These are phyloP conservation scores for Vigna reflexopilosa DNA, from an alignment of 306 rosid genomes.

Conservation along the genomic window DNA sequence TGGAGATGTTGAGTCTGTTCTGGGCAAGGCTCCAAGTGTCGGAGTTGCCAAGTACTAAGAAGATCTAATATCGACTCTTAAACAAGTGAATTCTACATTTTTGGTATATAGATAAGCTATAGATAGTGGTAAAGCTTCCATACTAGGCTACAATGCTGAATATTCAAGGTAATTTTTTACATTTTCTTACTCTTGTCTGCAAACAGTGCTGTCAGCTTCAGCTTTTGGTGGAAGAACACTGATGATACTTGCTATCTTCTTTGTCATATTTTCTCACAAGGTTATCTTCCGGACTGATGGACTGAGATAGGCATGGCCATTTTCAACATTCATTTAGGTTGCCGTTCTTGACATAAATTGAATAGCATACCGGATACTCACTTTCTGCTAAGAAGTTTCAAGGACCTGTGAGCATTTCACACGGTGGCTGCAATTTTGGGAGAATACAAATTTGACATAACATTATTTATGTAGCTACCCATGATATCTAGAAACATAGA, in stretches of 20 bases:
- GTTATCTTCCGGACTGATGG: constrained; percentile 12
- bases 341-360: constrained; percentile 9
- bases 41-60: constrained; percentile 76
- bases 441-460: constrained; percentile 16
- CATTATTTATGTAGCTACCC: constrained; percentile 16
- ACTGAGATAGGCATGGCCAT: constrained; percentile 20
- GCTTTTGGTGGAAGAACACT: constrained; percentile 11
- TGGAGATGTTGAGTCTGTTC: constrained; percentile 72
- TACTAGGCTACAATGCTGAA: constrained; percentile 21
- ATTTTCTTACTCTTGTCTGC: constrained; percentile 8
- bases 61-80: constrained; percentile 6
- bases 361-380: constrained; percentile 15
- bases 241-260: neutral
- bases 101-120: constrained; percentile 23
- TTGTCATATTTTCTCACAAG: constrained; percentile 35
- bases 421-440: constrained; percentile 32
- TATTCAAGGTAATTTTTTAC: constrained; percentile 30
- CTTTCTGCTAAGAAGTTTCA: constrained; percentile 12
- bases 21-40: constrained; percentile 74
- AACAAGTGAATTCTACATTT: constrained; percentile 12
- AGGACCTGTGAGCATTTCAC: constrained; percentile 22
- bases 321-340: constrained; percentile 22
- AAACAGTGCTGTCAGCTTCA: neutral
- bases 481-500: constrained; percentile 12
- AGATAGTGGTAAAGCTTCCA: constrained; percentile 35